Percentiles rank a stretch among this genome's conserved stretches.
Conservation (phyloP, 192 early-diverging fungal species). For the Linnemannia exigua region DNA sequence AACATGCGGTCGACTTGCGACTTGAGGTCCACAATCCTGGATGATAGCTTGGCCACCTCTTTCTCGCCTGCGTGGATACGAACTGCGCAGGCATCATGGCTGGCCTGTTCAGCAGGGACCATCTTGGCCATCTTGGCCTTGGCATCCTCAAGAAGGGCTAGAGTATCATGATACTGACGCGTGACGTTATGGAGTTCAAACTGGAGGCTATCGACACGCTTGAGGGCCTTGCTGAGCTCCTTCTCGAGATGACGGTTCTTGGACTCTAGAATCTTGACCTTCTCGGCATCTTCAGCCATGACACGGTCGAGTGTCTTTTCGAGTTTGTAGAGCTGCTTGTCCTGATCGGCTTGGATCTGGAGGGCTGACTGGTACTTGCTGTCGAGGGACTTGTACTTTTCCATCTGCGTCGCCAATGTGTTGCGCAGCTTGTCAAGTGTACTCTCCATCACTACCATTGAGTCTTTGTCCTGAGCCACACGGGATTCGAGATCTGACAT, state of each 20-base stretch:
- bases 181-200: constrained; percentile 26
- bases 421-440: constrained; percentile 14
- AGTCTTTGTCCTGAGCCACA: constrained; percentile 9
- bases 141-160: constrained; percentile 4
- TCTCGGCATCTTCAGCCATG: constrained; percentile 8
- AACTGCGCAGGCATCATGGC: constrained; percentile 23
- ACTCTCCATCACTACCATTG: not conserved
- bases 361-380: constrained; percentile 14
- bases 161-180: constrained; percentile 8
- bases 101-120: constrained; percentile 21
- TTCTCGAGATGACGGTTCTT: constrained; percentile 16
- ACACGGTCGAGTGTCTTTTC: constrained; percentile 17
- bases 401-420: constrained; percentile 17
- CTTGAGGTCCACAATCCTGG: not conserved
- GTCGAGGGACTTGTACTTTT: constrained; percentile 31
- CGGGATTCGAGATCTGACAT: constrained; percentile 12
- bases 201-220: constrained; percentile 16
- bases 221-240: constrained; percentile 9
- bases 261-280: not conserved
- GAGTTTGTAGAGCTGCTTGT: constrained; percentile 23
- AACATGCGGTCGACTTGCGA: not conserved
- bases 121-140: constrained; percentile 11
- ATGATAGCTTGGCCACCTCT: constrained; percentile 6
- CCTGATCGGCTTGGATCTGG: constrained; percentile 15
- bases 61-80: constrained; percentile 18